These are phyloP conservation scores for Elongisporangium undulatum DNA, from an alignment of 352 stramenopile genomes.

Conservation along the genomic window DNA sequence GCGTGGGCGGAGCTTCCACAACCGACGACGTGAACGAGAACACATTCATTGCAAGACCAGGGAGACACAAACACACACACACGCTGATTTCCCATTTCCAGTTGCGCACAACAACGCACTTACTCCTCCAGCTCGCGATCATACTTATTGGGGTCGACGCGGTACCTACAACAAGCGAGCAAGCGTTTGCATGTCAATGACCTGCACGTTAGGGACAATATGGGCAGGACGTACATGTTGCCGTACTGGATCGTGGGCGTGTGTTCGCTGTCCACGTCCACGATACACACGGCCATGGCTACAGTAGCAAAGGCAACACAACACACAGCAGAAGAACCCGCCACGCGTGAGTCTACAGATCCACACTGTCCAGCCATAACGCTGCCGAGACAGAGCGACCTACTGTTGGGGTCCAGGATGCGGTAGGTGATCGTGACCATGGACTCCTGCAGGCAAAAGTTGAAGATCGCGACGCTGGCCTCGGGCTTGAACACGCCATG, in stretches of 20 bases:
- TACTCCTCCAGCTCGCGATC: conserved; percentile 43
- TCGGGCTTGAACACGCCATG: conserved; percentile 81
- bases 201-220: not conserved
- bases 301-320: conserved; percentile 1
- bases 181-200: not conserved
- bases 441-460: conserved; percentile 77
- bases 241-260: conserved; percentile 78
- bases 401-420: conserved; percentile 74
- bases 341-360: not conserved
- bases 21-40: no score
- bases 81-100: not conserved
- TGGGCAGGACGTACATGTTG: conserved; percentile 55
- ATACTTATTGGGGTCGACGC: conserved; percentile 72
- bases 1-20: no score
- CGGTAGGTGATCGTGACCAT: conserved; percentile 87
- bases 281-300: conserved; percentile 83
- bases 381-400: conserved; percentile 5
- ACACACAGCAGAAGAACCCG: not conserved
- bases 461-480: conserved; percentile 76
- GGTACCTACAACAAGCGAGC: conserved; percentile 43
- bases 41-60: no score
- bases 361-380: not conserved
- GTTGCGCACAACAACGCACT: conserved; percentile 1
- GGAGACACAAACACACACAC: not conserved
- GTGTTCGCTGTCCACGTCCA: conserved; percentile 82